phyloP scores from a whole-genome alignment of 768 basidiomycete species.

The Butyriboletus loyo region DNA sequence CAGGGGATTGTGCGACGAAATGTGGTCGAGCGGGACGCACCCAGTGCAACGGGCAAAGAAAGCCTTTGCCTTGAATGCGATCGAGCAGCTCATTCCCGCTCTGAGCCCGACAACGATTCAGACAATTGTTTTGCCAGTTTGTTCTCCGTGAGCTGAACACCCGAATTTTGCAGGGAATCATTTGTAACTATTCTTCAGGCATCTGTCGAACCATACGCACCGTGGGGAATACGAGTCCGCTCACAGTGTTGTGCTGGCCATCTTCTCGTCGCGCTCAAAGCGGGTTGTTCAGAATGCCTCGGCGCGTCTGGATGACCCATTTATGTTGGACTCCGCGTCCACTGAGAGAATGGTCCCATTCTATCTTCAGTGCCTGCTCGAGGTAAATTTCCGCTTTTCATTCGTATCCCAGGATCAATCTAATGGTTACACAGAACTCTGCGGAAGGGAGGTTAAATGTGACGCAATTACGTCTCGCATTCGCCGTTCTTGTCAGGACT shows the following conservation, averaged over 20 bases:
- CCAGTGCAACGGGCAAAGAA: conserved; percentile 35
- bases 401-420: not conserved
- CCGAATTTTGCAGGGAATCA: not conserved
- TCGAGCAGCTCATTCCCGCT: conserved; percentile 74
- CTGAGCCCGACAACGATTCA: conserved; percentile 53
- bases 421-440: conserved; percentile 50
- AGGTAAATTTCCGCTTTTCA: conserved; percentile 43
- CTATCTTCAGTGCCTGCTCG: conserved; percentile 67
- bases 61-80: conserved; percentile 67
- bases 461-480: conserved; percentile 70
- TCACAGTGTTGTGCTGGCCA: conserved; percentile 77
- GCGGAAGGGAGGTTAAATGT: conserved; percentile 56
- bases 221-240: conserved; percentile 84
- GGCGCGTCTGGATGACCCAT: conserved; percentile 5
- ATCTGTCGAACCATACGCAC: conserved; percentile 53
- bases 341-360: conserved; percentile 65
- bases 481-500: conserved; percentile 63
- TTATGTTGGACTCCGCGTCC: conserved; percentile 34
- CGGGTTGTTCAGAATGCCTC: conserved; percentile 16
- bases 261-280: conserved; percentile 63
- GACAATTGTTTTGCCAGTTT: conserved; percentile 55
- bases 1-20: conserved; percentile 33
- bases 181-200: conserved; percentile 36
- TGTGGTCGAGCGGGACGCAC: conserved; percentile 23
- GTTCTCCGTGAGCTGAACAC: conserved; percentile 55